Conservation (phyloP, 352 stramenopile genomes). For the Blastocystis sp. region DNA sequence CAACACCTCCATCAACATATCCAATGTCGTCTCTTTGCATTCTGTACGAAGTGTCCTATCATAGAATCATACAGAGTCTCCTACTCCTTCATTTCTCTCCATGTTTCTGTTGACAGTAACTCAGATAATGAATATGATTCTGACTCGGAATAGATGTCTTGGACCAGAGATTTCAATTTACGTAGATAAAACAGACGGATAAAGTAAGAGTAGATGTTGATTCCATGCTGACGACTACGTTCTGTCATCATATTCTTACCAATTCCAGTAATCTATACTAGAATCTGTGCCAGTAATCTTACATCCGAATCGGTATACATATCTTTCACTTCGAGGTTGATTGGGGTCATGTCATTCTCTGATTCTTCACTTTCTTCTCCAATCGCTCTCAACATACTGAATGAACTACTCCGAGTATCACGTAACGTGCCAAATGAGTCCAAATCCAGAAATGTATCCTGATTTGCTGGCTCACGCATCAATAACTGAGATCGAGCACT, state of each 20-base stretch:
- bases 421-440: constrained; percentile 24
- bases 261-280: constrained; percentile 15
- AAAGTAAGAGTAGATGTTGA: constrained; percentile 21
- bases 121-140: not conserved
- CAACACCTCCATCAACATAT: not conserved
- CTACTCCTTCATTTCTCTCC: constrained; percentile 24
- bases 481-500: constrained; percentile 62
- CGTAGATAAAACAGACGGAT: constrained; percentile 37
- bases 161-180: not conserved
- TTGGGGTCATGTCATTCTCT: not conserved
- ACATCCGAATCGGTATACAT: not conserved
- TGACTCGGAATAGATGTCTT: not conserved
- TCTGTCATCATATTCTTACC: constrained; percentile 57
- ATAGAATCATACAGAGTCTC: not conserved
- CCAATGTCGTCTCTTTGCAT: not conserved
- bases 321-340: not conserved
- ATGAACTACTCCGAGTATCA: not conserved
- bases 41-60: constrained; percentile 10
- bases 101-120: not conserved
- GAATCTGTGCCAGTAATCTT: too few species aligned
- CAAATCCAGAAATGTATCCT: constrained; percentile 24
- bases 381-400: not conserved
- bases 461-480: not conserved
- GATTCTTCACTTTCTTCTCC: constrained; percentile 30
- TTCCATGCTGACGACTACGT: not conserved